Percentiles rank a stretch among this genome's conserved stretches.
phyloP scores from a whole-genome alignment of 1,139 yeast species.

The Debaryomycetaceae sp. region DNA sequence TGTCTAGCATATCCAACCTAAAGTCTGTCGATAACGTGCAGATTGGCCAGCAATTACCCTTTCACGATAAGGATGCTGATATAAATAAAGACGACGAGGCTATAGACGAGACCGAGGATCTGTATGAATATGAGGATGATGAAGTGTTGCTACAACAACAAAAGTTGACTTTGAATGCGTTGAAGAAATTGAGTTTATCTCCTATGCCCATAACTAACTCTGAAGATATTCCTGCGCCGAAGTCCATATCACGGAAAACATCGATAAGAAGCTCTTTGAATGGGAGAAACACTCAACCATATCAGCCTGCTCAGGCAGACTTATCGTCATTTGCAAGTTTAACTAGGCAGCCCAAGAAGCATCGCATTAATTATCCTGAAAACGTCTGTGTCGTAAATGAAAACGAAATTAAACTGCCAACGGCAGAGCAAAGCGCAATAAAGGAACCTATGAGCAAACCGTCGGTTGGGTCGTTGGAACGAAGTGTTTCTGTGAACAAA shows the following conservation, averaged over 20 bases:
- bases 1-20: constrained; percentile 36
- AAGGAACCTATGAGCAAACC: not conserved
- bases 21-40: constrained; percentile 30
- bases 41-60: constrained; percentile 46
- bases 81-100: constrained; percentile 6
- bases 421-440: not conserved
- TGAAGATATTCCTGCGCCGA: constrained; percentile 5
- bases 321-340: constrained; percentile 47
- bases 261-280: constrained; percentile 10
- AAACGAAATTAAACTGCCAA: not conserved
- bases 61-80: constrained; percentile 14
- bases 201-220: constrained; percentile 35
- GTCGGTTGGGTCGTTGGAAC: not conserved
- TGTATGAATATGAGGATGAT: constrained; percentile 22
- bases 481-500: not conserved
- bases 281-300: constrained; percentile 26
- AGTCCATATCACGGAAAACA: constrained; percentile 11
- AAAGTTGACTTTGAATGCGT: constrained; percentile 42
- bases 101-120: constrained; percentile 14
- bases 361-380: constrained; percentile 1
- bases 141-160: constrained; percentile 42
- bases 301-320: constrained; percentile 56
- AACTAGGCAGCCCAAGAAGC: constrained; percentile 40
- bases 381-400: not conserved
- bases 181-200: constrained; percentile 43